These are phyloP conservation scores for Cladosporium sp. DNA, from an alignment of 2,329 filamentous ascomycete genomes.

Conservation along the genomic window DNA sequence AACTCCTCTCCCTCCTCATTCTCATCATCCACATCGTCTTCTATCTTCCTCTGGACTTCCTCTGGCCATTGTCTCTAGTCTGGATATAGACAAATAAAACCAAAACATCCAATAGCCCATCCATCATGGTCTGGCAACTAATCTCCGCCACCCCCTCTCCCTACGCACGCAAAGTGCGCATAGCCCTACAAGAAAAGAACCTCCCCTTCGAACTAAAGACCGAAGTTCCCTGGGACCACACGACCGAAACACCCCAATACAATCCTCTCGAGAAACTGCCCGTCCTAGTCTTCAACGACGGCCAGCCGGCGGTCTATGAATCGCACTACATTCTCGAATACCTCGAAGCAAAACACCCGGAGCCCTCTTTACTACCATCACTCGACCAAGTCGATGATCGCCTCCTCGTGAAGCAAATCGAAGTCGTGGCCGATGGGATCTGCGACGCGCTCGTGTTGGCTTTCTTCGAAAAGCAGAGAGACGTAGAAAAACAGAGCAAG, in stretches of 20 bases:
- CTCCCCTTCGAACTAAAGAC: slow-evolving; percentile 39
- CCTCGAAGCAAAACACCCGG: slow-evolving; percentile 32
- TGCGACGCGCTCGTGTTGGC: slow-evolving; percentile 36
- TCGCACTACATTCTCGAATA: slow-evolving; percentile 37
- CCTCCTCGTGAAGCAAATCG: slow-evolving; percentile 32
- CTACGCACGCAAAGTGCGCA: slow-evolving; percentile 41
- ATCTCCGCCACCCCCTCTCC: slow-evolving; percentile 36
- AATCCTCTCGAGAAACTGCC: slow-evolving; percentile 40
- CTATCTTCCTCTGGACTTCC: no score
- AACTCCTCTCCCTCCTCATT: no score
- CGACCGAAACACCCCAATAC: slow-evolving; percentile 36
- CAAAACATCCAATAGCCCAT: background rate
- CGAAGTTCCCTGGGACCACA: slow-evolving; percentile 41
- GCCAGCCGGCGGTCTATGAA: slow-evolving; percentile 32
- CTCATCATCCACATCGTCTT: no score
- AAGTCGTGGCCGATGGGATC: slow-evolving; percentile 34
- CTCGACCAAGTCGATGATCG: slow-evolving; percentile 22
- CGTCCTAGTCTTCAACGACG: slow-evolving; percentile 32
- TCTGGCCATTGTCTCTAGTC: background rate
- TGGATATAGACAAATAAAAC: background rate
- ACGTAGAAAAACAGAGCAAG: slow-evolving; percentile 23
- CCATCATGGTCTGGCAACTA: slow-evolving; percentile 24
- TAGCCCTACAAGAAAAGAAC: slow-evolving; percentile 36
- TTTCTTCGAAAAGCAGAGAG: slow-evolving; percentile 34
- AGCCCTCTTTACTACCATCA: slow-evolving; percentile 25